These are phyloP conservation scores for Calonectria leucothoes DNA, from an alignment of 2,329 filamentous ascomycete species.

Conservation along the genomic window DNA sequence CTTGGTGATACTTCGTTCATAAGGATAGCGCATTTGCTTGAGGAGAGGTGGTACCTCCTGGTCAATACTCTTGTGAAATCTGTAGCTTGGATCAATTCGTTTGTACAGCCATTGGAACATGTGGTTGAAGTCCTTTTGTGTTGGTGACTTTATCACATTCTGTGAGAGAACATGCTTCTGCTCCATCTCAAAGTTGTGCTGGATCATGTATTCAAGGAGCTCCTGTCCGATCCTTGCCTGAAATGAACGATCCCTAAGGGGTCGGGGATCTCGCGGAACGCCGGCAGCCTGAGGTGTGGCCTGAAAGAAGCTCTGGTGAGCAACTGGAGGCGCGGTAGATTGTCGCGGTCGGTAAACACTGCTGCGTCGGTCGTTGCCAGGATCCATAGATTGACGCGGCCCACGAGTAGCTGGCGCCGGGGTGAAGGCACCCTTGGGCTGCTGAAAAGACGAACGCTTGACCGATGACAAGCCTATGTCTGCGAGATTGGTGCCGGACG, in stretches of 20 bases:
- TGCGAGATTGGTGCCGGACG: conserved; percentile 82
- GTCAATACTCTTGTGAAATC: conserved; percentile 94
- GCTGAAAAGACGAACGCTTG: conserved; percentile 84
- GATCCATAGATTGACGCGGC: conserved; percentile 59
- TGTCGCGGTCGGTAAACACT: conserved; percentile 82
- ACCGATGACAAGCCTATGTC: conserved; percentile 86
- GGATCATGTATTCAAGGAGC: conserved; percentile 88
- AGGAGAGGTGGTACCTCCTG: conserved; percentile 93
- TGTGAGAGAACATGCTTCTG: conserved; percentile 95
- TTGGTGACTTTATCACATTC: conserved; percentile 92
- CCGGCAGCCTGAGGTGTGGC: conserved; percentile 85
- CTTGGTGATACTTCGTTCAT: conserved; percentile 95
- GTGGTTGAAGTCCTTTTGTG: conserved; percentile 96
- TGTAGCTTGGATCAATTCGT: conserved; percentile 92
- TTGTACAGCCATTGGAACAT: conserved; percentile 99
- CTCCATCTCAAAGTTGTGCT: conserved; percentile 97
- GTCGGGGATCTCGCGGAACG: conserved; percentile 86
- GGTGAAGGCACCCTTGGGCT: conserved; percentile 75
- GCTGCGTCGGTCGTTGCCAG: conserved; percentile 71
- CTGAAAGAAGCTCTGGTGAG: conserved; percentile 94
- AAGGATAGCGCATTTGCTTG: conserved; percentile 94
- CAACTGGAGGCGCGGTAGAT: conserved; percentile 74
- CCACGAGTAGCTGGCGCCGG: conserved; percentile 59
- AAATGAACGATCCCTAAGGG: conserved; percentile 83
- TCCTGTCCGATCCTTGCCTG: conserved; percentile 89